A percentile compares a stretch with the other conserved stretches of the same genome.
These are phyloP conservation scores for Macrolepiota fuliginosa DNA, from an alignment of 768 basidiomycete genomes.

Conservation along the genomic window DNA sequence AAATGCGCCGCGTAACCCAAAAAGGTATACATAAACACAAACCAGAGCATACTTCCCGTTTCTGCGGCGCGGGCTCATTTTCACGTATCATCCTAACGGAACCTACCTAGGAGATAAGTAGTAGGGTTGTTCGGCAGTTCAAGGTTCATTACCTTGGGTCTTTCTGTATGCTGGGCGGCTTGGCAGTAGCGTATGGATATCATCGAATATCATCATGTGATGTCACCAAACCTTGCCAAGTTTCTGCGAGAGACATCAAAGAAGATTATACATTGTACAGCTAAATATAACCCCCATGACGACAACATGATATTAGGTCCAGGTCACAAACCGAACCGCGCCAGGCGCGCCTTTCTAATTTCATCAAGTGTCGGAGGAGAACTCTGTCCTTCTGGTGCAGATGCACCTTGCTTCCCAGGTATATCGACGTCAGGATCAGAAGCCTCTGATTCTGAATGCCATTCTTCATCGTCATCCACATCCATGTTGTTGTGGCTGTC, in stretches of 20 bases:
- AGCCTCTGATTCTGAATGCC: background rate
- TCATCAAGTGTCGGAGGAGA: constrained; percentile 58
- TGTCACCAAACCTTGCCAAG: background rate
- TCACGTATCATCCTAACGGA: too few species aligned
- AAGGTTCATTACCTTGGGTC: too few species aligned
- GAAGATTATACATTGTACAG: background rate
- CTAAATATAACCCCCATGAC: background rate
- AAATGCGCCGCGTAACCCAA: too few species aligned
- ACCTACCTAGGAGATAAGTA: too few species aligned
- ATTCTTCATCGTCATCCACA: constrained; percentile 3
- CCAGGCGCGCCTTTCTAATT: constrained; percentile 60
- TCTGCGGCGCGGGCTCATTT: too few species aligned
- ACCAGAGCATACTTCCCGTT: too few species aligned
- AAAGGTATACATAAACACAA: too few species aligned
- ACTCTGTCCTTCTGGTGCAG: constrained; percentile 21
- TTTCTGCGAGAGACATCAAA: too few species aligned
- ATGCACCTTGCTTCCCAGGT: constrained; percentile 13
- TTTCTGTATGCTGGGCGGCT: too few species aligned
- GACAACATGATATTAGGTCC: background rate
- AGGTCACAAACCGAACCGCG: constrained; percentile 55
- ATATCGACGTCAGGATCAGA: constrained; percentile 19
- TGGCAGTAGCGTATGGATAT: too few species aligned
- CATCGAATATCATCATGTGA: background rate
- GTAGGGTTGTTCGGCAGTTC: too few species aligned
- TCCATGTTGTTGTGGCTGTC: background rate